A percentile compares a stretch with the other conserved stretches of the same genome.
phyloP scores from a whole-genome alignment of 2,329 filamentous ascomycete species.

The Bipolaris cookei region DNA sequence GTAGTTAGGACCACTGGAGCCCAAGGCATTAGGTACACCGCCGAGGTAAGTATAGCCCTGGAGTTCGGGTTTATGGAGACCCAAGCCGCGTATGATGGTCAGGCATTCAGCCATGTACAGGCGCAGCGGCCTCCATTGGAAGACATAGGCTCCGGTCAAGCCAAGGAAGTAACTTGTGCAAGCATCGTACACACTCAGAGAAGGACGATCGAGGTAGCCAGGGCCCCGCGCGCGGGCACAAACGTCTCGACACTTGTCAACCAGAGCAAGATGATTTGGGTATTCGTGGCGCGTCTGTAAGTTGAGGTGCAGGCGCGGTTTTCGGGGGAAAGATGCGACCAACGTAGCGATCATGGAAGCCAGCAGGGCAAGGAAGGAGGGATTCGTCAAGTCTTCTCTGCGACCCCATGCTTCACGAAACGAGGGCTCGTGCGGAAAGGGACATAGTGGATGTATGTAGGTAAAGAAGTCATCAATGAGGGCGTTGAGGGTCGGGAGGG shows the following conservation, averaged over 20 bases:
- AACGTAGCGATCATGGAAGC: conserved; percentile 76
- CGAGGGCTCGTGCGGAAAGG: conserved; percentile 79
- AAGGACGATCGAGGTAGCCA: conserved; percentile 60
- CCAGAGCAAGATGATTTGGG: conserved; percentile 71
- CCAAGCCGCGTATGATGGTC: conserved; percentile 71
- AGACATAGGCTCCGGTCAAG: conserved; percentile 69
- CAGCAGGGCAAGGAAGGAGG: conserved; percentile 72
- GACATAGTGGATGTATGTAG: conserved; percentile 77
- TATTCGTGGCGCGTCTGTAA: conserved; percentile 69
- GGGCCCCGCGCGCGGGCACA: conserved; percentile 71
- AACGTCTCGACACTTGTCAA: conserved; percentile 73
- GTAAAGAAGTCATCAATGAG: conserved; percentile 84
- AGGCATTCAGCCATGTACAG: conserved; percentile 76
- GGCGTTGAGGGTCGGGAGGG: conserved; percentile 69
- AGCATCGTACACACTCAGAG: conserved; percentile 66
- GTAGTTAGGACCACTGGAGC: conserved; percentile 45
- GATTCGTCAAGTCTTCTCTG: conserved; percentile 69
- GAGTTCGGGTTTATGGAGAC: conserved; percentile 64
- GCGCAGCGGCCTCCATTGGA: conserved; percentile 70
- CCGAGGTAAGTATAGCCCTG: conserved; percentile 50
- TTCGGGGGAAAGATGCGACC: conserved; percentile 78
- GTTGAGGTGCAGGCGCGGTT: conserved; percentile 72
- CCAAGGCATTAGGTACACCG: conserved; percentile 41
- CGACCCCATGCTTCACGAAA: conserved; percentile 72
- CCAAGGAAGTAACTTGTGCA: conserved; percentile 79